Conservation (phyloP, 208 protist species). For the Leishmania aethiopica region DNA sequence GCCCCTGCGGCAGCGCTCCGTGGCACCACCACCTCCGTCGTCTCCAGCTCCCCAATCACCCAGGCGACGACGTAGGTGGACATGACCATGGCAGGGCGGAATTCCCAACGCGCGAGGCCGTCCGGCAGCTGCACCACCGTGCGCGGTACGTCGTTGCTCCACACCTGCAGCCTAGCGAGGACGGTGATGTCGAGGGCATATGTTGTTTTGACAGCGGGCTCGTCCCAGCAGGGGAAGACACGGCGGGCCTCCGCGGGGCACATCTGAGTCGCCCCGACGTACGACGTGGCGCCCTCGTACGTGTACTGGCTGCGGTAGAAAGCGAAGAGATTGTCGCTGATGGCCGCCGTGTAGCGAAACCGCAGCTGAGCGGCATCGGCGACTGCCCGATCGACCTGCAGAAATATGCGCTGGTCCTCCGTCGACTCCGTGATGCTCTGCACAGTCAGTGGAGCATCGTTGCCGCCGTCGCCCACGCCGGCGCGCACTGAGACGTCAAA, state of each 20-base stretch:
- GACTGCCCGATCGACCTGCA: conserved; percentile 23
- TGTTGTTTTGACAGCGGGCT: conserved; percentile 93
- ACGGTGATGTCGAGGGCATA: conserved; percentile 93
- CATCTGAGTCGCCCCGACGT: conserved; percentile 92
- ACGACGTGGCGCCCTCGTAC: conserved; percentile 55
- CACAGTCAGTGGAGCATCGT: conserved; percentile 13
- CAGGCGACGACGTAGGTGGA: conserved; percentile 97
- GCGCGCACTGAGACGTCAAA: conserved; percentile 32
- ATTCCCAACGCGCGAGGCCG: conserved; percentile 37
- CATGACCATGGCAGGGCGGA: conserved; percentile 89
- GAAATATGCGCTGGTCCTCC: conserved; percentile 37
- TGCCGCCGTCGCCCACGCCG: background rate
- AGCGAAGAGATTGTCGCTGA: conserved; percentile 92
- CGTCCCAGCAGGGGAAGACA: conserved; percentile 96
- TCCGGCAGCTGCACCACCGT: conserved; percentile 17
- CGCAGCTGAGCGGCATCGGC: conserved; percentile 40
- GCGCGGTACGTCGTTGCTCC: conserved; percentile 90
- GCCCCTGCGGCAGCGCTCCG: conserved; percentile 26
- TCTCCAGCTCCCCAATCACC: conserved; percentile 89
- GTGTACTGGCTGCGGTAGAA: conserved; percentile 95
- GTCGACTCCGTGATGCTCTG: conserved; percentile 33
- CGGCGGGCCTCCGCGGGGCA: conserved; percentile 92
- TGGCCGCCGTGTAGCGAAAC: conserved; percentile 86
- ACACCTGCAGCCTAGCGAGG: conserved; percentile 53
- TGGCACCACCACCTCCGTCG: conserved; percentile 21